Percentiles rank a stretch among this genome's conserved stretches.
These are phyloP conservation scores for Arctium minus DNA, from an alignment of 129 eudicot species.

Conservation along the genomic window DNA sequence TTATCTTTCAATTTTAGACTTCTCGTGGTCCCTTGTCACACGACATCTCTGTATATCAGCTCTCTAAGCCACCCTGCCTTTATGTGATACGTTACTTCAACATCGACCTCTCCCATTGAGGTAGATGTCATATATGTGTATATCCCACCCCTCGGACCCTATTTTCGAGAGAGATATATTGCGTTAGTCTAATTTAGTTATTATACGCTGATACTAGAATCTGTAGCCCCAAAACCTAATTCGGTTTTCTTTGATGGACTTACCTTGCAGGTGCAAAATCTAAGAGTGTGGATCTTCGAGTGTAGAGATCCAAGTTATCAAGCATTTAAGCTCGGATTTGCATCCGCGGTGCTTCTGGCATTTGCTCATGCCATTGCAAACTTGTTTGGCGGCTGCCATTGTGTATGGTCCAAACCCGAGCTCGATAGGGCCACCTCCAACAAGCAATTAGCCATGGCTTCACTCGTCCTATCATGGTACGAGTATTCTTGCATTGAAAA, in stretches of 20 bases:
- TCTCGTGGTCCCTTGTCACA: background rate
- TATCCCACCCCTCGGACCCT: background rate
- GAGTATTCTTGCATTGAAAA: background rate
- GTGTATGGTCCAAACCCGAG: conserved; percentile 59
- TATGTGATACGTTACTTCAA: background rate
- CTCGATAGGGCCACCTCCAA: conserved; percentile 59
- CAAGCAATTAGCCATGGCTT: conserved; percentile 79
- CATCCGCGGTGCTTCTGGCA: conserved; percentile 56
- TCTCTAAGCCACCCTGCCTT: background rate
- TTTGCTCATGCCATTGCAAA: conserved; percentile 65
- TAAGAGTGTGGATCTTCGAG: conserved; percentile 63
- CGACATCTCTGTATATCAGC: too few relatives aligned
- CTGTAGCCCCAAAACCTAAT: background rate
- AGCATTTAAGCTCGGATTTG: conserved; percentile 78
- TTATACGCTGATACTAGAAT: background rate
- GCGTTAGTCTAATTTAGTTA: background rate
- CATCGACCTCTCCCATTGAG: background rate
- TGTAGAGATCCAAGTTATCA: conserved; percentile 82
- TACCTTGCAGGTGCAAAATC: conserved; percentile 37
- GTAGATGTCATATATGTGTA: background rate
- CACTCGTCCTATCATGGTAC: conserved; percentile 80
- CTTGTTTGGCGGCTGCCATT: conserved; percentile 78
- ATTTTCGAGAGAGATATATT: background rate
- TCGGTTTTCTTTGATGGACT: background rate
- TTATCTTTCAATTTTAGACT: background rate